Conservation (phyloP, 805 yeast genomes). For the Candida odintsovae region DNA sequence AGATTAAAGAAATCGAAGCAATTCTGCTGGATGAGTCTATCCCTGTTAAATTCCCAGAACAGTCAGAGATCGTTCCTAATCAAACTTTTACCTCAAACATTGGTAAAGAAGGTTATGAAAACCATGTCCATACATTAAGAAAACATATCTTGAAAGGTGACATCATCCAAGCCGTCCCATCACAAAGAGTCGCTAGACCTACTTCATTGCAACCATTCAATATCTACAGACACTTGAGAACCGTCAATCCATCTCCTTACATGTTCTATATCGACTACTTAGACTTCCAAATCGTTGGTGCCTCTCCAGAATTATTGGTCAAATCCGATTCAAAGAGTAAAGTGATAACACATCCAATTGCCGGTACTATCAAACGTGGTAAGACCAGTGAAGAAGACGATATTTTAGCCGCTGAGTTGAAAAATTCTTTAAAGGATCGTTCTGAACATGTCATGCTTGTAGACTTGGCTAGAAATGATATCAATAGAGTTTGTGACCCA, state of each 20-base stretch:
- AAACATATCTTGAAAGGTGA: slow-evolving; percentile 86
- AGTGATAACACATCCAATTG: slow-evolving; percentile 93
- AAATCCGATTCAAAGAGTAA: slow-evolving; percentile 68
- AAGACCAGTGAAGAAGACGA: slow-evolving; percentile 90
- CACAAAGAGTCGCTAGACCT: slow-evolving; percentile 93
- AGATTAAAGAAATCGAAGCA: slow-evolving; percentile 50
- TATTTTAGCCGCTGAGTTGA: slow-evolving; percentile 63
- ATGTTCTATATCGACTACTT: slow-evolving; percentile 87
- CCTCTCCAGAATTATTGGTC: slow-evolving; percentile 92
- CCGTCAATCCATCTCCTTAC: slow-evolving; percentile 97
- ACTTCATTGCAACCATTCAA: slow-evolving; percentile 95
- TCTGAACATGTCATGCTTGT: slow-evolving; percentile 99
- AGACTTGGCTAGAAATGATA: slow-evolving; percentile 93
- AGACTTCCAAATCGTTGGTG: slow-evolving; percentile 94
- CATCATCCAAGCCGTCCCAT: slow-evolving; percentile 96
- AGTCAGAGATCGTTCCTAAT: slow-evolving; percentile 60
- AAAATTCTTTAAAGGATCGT: slow-evolving; percentile 80
- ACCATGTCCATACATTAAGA: slow-evolving; percentile 69
- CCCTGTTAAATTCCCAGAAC: slow-evolving; percentile 61
- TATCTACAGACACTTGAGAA: slow-evolving; percentile 87
- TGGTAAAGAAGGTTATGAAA: slow-evolving; percentile 91
- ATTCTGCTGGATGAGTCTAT: slow-evolving; percentile 38
- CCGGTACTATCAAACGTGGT: slow-evolving; percentile 94
- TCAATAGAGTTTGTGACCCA: slow-evolving; percentile 93
- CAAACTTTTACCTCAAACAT: slow-evolving; percentile 81